Evolutionary conservation across 148 eudicot species (phyloP), one percentile per base, ranked within the genome.

Genomic region (Tetragonia tetragonoides): DNA sequence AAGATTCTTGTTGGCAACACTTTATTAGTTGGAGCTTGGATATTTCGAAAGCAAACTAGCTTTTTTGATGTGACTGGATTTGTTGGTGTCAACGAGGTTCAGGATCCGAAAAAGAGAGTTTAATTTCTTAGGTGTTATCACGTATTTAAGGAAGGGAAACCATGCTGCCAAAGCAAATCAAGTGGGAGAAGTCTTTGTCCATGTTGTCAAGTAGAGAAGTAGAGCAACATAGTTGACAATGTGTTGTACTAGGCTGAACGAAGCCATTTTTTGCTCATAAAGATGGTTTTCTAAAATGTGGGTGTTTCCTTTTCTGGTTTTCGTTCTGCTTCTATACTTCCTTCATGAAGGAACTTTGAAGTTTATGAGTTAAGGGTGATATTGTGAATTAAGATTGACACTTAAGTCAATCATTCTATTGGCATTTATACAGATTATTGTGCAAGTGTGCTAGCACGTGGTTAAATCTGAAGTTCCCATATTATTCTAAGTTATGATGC

Each of bases 341-440:
- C 24, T 76, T 66, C 20, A 41, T 66, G 41, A 38, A 15, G 11
- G 49, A 74, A n/a, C 51, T 60, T 5, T n/a, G 18, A 11, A 75
- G 47, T 0, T 61, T 44, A 1, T 42, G 38, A 11, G 3, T 9
- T 23, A 6, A 75, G 73, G 5, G 60, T 14, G n/a, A 39, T 20
- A 18, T 20, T 61, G 20, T 20, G 14, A 24, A 63, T 23, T 37
- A 37, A 40, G n/a, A 42, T 18, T 68, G 16, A 68, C 54, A 7
- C 10, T 42, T 34, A 41, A 46, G 73, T 70, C 34, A 70, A 70
- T 16, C 17, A 68, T 76, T 12, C 9, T 67, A 21, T 67, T 57
- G 66, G n/a, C n/a, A n/a, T 40, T 24, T 54, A 54, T 69, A 18
- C 57, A 41, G 18, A 70, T 42, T 78, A 17, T 38, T 66, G 64